phyloP scores from a whole-genome alignment of 208 protist genomes.

The Trypanosoma cruzi region DNA sequence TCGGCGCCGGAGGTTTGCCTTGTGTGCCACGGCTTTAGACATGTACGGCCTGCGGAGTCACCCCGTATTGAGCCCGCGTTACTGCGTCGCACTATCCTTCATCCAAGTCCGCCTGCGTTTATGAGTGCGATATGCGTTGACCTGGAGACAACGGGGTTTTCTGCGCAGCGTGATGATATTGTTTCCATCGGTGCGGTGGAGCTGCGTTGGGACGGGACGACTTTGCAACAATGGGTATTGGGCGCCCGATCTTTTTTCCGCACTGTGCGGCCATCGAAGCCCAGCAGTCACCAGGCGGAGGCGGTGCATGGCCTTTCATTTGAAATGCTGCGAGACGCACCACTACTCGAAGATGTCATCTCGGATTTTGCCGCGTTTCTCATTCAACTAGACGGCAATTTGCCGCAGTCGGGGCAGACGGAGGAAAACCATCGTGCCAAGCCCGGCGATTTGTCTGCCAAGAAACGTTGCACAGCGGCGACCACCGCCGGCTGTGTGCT shows the following conservation, averaged over 20 bases:
- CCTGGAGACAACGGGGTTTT: conserved; percentile 76
- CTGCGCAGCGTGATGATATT: conserved; percentile 38
- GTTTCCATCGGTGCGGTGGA: conserved; percentile 62
- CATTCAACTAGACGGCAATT: neutral
- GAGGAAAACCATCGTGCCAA: neutral
- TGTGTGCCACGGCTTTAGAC: conserved; percentile 1
- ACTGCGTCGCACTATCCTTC: conserved; percentile 23
- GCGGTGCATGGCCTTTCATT: conserved; percentile 42
- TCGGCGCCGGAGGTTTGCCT: neutral
- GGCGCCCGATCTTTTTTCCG: conserved; percentile 47
- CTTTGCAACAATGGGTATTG: conserved; percentile 35
- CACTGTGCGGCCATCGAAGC: conserved; percentile 36
- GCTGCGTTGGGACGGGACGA: conserved; percentile 49
- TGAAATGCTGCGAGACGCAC: conserved; percentile 31
- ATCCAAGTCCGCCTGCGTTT: neutral
- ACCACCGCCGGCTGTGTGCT: neutral
- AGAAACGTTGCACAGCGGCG: neutral
- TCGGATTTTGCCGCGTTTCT: conserved; percentile 39
- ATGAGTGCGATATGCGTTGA: conserved; percentile 37
- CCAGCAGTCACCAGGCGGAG: conserved; percentile 19
- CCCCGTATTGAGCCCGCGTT: conserved; percentile 4
- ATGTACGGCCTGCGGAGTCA: conserved; percentile 11
- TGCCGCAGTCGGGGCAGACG: neutral
- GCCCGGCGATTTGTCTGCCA: neutral
- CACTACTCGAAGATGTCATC: conserved; percentile 31